Evolutionary conservation across 1,284 basidiomycete species (phyloP), one percentile per base, ranked within the genome.

Genomic region (Ganoderma resinaceum): DNA sequence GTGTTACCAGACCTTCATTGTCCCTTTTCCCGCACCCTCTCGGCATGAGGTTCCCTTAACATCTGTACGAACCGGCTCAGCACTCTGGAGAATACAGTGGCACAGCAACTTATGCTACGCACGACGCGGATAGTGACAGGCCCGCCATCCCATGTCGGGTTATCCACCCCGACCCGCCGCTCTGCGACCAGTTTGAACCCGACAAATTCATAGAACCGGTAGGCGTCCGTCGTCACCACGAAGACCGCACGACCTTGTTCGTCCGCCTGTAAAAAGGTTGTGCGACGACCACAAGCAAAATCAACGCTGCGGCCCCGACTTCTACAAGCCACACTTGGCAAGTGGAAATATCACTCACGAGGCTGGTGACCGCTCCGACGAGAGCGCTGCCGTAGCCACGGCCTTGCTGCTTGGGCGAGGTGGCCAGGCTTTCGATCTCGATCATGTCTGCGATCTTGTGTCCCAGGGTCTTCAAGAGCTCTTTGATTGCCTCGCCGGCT

Each of bases 331-430:
- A 29, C 52, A 3, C 16, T 6, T 2, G 49, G 23, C 9, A 52
- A 16, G 11, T 3, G 23, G 26, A n/a, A n/a, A 3, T 1, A 20
- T 20, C n/a, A 62, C 62, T n/a, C n/a, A 67, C 66, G 23, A 63
- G 33, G 11, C 55, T 46, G 29, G 59, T 38, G 12, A 67, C 26
- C 3, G 29, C 23, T 16, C 26, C 33, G 26, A 68, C 63, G 14
- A 68, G 62, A 3, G 67, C 67, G 33, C 33, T 65, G 46, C 57
- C 67, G n/a, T 68, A 68, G 6, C 67, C 67, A 9, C 49, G 63
- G 18, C 67, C 67, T 26, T 68, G 67, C 40, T 57, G 57, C 8
- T 31, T 49, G 2, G 67, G 63, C 2, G 49, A 31, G 20, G 67
- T 68, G 3, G 46, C 67, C 0, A 68, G 63, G n/a, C 18, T 29